Percentiles rank a stretch among this genome's conserved stretches.
phyloP scores from a whole-genome alignment of 2,329 filamentous ascomycete genomes.

The Fusarium sp. region DNA sequence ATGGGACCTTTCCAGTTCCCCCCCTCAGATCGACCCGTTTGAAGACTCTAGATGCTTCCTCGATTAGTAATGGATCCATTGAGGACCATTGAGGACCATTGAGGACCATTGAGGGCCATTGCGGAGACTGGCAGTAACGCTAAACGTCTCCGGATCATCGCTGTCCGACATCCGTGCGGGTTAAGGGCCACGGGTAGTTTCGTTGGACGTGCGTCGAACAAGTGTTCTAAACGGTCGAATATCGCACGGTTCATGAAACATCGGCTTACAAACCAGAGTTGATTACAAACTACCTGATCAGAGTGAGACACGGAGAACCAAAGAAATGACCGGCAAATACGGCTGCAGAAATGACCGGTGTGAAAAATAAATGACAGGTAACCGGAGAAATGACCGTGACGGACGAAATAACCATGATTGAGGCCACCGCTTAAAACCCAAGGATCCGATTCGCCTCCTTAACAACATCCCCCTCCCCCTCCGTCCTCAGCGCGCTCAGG shows the following conservation, averaged over 20 bases:
- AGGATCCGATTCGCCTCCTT: slow-evolving; percentile 56
- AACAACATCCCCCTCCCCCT: slow-evolving; percentile 42
- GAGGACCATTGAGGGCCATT: neutral
- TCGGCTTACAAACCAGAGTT: slow-evolving; percentile 12
- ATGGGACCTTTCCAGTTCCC: neutral
- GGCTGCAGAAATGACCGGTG: neutral
- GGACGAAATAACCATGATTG: neutral
- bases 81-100: neutral
- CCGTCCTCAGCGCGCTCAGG: neutral
- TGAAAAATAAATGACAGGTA: neutral
- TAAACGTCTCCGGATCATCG: neutral
- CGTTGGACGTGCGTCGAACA: neutral
- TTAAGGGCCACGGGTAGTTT: neutral
- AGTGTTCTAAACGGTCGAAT: neutral
- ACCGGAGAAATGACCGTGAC: neutral
- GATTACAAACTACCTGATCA: neutral
- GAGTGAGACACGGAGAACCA: neutral
- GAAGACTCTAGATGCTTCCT: slow-evolving; percentile 30
- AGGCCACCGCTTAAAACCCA: slow-evolving; percentile 48
- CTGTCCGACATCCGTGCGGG: neutral
- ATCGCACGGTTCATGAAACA: neutral
- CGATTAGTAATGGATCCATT: slow-evolving; percentile 27
- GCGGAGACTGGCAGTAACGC: neutral
- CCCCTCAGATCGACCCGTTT: neutral
- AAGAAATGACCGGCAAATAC: neutral